Evolutionary conservation across 1,139 yeast genomes (phyloP), one percentile per base, ranked within the genome.

Genomic region (Sugiyamaella paludigena): DNA sequence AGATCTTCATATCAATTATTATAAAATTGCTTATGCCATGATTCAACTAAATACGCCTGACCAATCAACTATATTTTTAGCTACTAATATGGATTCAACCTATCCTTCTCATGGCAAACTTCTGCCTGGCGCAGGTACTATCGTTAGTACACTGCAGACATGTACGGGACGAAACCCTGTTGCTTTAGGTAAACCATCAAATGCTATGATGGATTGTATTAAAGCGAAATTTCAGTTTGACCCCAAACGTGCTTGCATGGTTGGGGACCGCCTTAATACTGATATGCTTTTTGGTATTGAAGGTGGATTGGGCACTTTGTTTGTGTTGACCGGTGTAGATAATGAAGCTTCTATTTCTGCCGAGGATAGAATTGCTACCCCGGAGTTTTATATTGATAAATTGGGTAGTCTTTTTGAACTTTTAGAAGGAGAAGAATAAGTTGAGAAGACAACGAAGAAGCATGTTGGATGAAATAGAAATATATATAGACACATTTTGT

Each of bases 31-130:
- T 2, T 74, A 82, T 31, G 87, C 97, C 3, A 75, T 91, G 72
- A 89, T 87, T 61, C 91, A 92, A 61, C 73, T 92, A 46, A 78
- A 77, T 56, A 76, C 84, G 56, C 82, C 84, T 45, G 74, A 79
- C 1, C 32, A 45, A 30, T 36, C 36, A 19, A 75, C 88, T 5
- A 79, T 85, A 34, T 92, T 89, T 66, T 75, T 94, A 57, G 98
- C 97, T 28, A 92, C 98, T n/a, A 92, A 92, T 66, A 85, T 86
- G 42, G 98, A 92, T 66, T 85, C 96, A 1, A 92, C 98, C 0
- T 92, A 83, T 73, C 98, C 98, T 4, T 80, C 86, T 50, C 84
- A 87, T 65, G 96, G 96, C 1, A 76, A 80, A 58, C 77, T 87
- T 47, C 75, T 92, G 47, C 94, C 96, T 27, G 98, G 98, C 19